These are phyloP conservation scores for Xylariaceae sp. DNA, from an alignment of 2,329 filamentous ascomycete species.

Conservation along the genomic window DNA sequence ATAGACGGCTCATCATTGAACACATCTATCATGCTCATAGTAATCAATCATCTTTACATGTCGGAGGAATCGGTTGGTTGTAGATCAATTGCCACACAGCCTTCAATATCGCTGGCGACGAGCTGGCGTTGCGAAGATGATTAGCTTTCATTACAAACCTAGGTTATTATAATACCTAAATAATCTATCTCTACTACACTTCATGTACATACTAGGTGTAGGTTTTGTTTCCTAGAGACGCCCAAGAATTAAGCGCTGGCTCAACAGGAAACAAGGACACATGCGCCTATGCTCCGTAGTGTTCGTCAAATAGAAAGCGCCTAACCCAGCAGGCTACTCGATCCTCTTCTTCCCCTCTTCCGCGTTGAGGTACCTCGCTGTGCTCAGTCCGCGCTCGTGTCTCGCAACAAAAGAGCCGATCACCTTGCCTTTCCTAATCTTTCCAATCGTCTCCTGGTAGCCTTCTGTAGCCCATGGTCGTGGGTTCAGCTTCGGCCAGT, in stretches of 20 bases:
- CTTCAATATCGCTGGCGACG: too few species aligned
- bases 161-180: slow-evolving; percentile 17
- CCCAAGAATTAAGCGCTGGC: not conserved
- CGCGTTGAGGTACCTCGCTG: slow-evolving; percentile 79
- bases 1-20: too few species aligned
- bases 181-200: slow-evolving; percentile 9
- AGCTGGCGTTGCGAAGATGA: not conserved
- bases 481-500: slow-evolving; percentile 97
- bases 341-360: slow-evolving; percentile 99
- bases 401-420: slow-evolving; percentile 76
- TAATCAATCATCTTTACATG: too few species aligned
- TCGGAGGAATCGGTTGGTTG: too few species aligned
- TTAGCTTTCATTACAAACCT: slow-evolving; percentile 11
- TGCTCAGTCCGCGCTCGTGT: slow-evolving; percentile 85
- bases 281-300: not conserved
- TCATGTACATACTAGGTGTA: not conserved
- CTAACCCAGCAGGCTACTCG: slow-evolving; percentile 58
- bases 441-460: slow-evolving; percentile 83
- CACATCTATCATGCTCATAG: too few species aligned
- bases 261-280: not conserved
- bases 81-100: too few species aligned
- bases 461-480: slow-evolving; percentile 86
- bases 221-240: not conserved
- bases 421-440: slow-evolving; percentile 81
- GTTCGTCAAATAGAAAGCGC: not conserved